Conservation (phyloP, 352 stramenopile genomes). For the Peronospora belbahrii region DNA sequence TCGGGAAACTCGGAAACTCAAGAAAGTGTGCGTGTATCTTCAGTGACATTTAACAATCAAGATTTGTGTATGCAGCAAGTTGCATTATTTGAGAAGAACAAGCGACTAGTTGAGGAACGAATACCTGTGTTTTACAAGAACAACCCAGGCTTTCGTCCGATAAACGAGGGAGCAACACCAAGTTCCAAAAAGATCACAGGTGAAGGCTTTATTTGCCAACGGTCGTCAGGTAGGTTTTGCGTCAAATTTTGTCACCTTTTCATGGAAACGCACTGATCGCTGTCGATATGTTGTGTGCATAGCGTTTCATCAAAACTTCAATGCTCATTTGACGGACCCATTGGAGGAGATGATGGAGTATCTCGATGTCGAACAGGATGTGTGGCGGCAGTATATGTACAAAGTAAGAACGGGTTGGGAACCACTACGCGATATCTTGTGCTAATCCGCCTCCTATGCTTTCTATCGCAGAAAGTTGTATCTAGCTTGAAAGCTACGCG, state of each 20-base stretch:
- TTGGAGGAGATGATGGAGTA: conserved; percentile 80
- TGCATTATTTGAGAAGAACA: conserved; percentile 41
- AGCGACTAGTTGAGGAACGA: conserved; percentile 47
- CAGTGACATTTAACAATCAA: conserved; percentile 29
- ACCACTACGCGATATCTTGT: not conserved
- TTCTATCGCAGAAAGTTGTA: conserved; percentile 46
- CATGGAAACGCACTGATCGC: not conserved
- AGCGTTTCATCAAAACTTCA: conserved; percentile 68
- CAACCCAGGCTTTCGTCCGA: conserved; percentile 52
- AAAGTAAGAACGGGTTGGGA: conserved; percentile 31
- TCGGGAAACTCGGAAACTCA: conserved; percentile 21
- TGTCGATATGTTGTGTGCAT: not conserved
- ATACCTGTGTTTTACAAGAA: conserved; percentile 65
- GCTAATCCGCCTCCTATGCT: not conserved
- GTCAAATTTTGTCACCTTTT: not conserved
- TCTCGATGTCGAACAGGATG: conserved; percentile 60
- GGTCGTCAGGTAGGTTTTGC: conserved; percentile 45
- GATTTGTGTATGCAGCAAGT: conserved; percentile 35
- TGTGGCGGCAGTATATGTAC: conserved; percentile 79
- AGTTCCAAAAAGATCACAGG: conserved; percentile 34
- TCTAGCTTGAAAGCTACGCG: conserved; percentile 64
- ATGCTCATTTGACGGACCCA: conserved; percentile 66
- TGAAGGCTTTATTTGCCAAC: conserved; percentile 63
- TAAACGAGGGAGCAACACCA: conserved; percentile 26
- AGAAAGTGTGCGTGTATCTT: conserved; percentile 37